phyloP scores from a whole-genome alignment of 495 filamentous ascomycete species.

The Penicillium subrubescens region DNA sequence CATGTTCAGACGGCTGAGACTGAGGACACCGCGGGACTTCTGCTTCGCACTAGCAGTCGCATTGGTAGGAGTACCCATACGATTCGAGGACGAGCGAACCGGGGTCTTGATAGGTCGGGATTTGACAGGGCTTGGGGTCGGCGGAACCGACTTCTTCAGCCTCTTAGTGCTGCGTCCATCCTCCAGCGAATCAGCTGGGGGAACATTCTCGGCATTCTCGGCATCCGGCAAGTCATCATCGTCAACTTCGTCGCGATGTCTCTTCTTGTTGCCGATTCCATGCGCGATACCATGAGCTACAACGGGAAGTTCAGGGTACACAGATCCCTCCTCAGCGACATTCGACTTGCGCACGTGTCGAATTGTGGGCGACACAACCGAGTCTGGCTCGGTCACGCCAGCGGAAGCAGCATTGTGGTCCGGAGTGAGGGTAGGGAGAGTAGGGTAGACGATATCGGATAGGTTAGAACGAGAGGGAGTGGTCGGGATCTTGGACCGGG shows the following conservation, averaged over 20 bases:
- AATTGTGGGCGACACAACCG: constrained; percentile 32
- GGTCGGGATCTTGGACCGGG: constrained; percentile 46
- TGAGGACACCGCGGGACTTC: constrained; percentile 42
- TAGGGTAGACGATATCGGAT: constrained; percentile 46
- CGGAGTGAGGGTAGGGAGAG: constrained; percentile 43
- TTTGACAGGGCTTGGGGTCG: constrained; percentile 43
- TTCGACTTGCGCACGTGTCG: constrained; percentile 42
- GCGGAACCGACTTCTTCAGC: constrained; percentile 40
- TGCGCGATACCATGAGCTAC: constrained; percentile 73
- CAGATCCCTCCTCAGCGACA: constrained; percentile 8
- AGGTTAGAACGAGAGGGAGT: constrained; percentile 23
- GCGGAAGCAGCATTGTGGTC: constrained; percentile 27
- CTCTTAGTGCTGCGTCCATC: constrained; percentile 48
- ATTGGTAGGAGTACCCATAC: constrained; percentile 36
- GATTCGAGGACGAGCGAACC: constrained; percentile 34
- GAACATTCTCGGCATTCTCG: constrained; percentile 45
- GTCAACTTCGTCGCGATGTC: constrained; percentile 55
- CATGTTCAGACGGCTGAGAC: constrained; percentile 53
- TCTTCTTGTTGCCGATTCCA: constrained; percentile 75
- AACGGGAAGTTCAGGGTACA: constrained; percentile 40
- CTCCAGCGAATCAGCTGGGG: constrained; percentile 34
- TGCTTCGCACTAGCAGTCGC: constrained; percentile 30
- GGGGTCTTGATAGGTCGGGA: constrained; percentile 36
- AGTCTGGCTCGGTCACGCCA: not conserved
- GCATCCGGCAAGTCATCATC: constrained; percentile 53